Conservation (phyloP, 371 early-diverging fungal genomes). For the Mucor saturninus region DNA sequence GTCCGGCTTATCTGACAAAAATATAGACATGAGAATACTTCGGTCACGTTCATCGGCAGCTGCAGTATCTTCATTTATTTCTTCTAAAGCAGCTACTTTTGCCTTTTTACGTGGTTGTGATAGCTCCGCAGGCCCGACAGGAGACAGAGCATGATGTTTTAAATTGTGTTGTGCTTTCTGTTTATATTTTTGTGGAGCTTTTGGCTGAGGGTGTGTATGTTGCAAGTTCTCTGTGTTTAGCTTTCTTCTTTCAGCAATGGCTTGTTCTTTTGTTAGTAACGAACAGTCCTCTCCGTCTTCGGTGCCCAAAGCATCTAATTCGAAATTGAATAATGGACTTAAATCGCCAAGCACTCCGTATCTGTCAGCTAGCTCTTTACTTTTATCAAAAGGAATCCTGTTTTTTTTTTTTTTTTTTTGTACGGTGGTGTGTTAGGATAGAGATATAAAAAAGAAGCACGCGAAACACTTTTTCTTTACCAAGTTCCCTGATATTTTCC, state of each 20-base stretch:
- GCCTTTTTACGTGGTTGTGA: slow-evolving; percentile 21
- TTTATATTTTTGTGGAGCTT: background rate
- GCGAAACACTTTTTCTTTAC: slow-evolving; percentile 39
- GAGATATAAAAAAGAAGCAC: background rate
- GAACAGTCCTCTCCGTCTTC: slow-evolving; percentile 33
- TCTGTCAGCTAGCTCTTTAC: slow-evolving; percentile 72
- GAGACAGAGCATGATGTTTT: background rate
- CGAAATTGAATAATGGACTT: slow-evolving; percentile 69
- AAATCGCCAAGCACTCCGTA: slow-evolving; percentile 69
- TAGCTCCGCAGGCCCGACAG: slow-evolving; percentile 4
- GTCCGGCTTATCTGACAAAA: slow-evolving; percentile 67
- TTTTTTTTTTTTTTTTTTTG: slow-evolving; percentile 16
- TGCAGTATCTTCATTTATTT: background rate
- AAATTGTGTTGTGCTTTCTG: background rate
- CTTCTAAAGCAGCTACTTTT: slow-evolving; percentile 7
- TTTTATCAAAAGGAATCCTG: slow-evolving; percentile 86
- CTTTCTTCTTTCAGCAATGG: slow-evolving; percentile 11
- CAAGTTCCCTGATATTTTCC: slow-evolving; percentile 97
- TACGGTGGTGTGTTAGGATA: background rate
- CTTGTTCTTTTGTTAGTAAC: slow-evolving; percentile 14
- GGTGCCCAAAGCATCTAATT: slow-evolving; percentile 36
- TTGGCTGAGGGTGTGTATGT: background rate
- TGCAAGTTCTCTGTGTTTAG: background rate
- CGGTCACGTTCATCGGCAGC: slow-evolving; percentile 59
- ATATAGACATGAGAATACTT: slow-evolving; percentile 75